These are phyloP conservation scores for Erythrophleum ivorense DNA, from an alignment of 331 rosid species.

Conservation along the genomic window DNA sequence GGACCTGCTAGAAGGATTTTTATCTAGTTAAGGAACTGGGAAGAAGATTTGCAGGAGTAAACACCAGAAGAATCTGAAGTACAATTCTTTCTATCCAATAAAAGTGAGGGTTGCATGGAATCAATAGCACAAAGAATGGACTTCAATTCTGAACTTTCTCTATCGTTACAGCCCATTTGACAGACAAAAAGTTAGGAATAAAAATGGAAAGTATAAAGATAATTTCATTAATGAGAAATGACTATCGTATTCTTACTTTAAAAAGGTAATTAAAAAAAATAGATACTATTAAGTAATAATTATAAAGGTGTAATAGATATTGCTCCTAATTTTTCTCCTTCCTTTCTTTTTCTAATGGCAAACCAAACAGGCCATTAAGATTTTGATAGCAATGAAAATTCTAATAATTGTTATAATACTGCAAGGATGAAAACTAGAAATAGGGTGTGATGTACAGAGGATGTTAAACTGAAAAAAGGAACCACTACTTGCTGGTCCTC, in stretches of 20 bases:
- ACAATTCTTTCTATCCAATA: background rate
- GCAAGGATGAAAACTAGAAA: background rate
- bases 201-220: too few relatives aligned
- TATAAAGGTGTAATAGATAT: too few relatives aligned
- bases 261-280: too few relatives aligned
- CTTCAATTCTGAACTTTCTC: background rate
- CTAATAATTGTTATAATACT: background rate
- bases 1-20: background rate
- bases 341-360: too few relatives aligned
- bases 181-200: too few relatives aligned
- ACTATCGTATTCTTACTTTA: too few relatives aligned
- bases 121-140: background rate
- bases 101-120: background rate
- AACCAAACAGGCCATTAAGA: background rate
- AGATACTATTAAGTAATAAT: too few relatives aligned
- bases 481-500: background rate
- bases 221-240: too few relatives aligned
- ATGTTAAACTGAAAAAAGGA: background rate
- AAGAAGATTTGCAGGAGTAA: background rate
- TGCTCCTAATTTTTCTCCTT: too few relatives aligned
- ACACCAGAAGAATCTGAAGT: background rate
- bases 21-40: background rate
- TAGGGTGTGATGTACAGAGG: background rate
- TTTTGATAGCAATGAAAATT: constrained; percentile 5
- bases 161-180: too few relatives aligned